These are phyloP conservation scores for Venturia nashicola DNA, from an alignment of 2,329 filamentous ascomycete genomes.

Conservation along the genomic window DNA sequence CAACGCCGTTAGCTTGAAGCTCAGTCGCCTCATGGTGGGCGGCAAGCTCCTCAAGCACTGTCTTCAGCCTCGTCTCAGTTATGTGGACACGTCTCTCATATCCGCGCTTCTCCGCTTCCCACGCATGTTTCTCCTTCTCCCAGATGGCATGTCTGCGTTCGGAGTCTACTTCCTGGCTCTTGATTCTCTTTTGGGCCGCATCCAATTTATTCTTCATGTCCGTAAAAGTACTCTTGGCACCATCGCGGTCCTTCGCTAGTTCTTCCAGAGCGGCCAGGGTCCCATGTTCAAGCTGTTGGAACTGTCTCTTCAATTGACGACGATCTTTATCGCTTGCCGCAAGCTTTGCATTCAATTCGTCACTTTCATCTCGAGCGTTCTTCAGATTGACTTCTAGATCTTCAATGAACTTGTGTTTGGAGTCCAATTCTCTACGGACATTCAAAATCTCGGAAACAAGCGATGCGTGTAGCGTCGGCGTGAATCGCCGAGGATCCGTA, in stretches of 20 bases:
- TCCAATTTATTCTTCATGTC: conserved; percentile 74
- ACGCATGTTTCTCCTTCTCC: conserved; percentile 71
- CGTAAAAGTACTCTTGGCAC: conserved; percentile 57
- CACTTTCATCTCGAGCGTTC: conserved; percentile 59
- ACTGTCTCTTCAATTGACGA: conserved; percentile 69
- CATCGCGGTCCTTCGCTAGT: conserved; percentile 73
- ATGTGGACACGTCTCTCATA: conserved; percentile 79
- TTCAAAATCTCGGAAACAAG: conserved; percentile 88
- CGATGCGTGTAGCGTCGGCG: conserved; percentile 86
- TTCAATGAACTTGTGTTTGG: conserved; percentile 78
- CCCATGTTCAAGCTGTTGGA: conserved; percentile 77
- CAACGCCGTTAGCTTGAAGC: conserved; percentile 20
- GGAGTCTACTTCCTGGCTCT: conserved; percentile 71
- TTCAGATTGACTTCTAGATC: conserved; percentile 67
- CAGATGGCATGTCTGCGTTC: conserved; percentile 67
- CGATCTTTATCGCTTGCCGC: conserved; percentile 59
- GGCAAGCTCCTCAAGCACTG: conserved; percentile 76
- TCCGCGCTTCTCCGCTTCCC: conserved; percentile 72
- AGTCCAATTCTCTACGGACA: conserved; percentile 78
- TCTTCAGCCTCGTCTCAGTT: conserved; percentile 76
- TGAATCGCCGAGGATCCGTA: conserved; percentile 84
- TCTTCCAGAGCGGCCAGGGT: conserved; percentile 77
- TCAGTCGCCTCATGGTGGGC: conserved; percentile 42
- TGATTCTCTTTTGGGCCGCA: conserved; percentile 60
- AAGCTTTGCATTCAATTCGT: conserved; percentile 51